A percentile compares a stretch with the other conserved stretches of the same genome.
Evolutionary conservation across 805 yeast genomes (phyloP).

Genomic region (Suhomyces prunicola): DNA sequence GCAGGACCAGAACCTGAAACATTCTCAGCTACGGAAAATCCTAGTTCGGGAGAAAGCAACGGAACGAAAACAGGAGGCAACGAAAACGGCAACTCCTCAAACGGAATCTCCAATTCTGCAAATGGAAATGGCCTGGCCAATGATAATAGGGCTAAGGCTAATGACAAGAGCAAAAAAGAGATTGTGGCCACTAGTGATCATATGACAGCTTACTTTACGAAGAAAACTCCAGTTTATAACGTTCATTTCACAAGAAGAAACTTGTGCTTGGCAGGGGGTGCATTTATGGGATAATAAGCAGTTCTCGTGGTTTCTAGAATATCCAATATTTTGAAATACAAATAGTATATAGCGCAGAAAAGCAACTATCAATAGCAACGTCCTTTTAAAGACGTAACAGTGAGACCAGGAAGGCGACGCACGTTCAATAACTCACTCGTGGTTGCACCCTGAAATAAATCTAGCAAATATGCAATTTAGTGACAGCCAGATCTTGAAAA

Average conservation of each 20-base stretch:
- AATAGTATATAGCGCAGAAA: not conserved
- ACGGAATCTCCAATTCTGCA: conserved; percentile 8
- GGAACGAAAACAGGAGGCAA: not conserved
- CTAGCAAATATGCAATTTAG: not conserved
- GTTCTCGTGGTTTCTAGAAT: not conserved
- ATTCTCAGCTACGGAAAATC: conserved; percentile 26
- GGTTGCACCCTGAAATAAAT: not conserved
- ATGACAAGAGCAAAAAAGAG: conserved; percentile 59
- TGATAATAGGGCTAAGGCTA: conserved; percentile 16
- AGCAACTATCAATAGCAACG: not conserved
- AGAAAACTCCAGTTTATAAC: conserved; percentile 88
- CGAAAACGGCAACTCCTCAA: conserved; percentile 8
- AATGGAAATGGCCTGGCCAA: conserved; percentile 22
- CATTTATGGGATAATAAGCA: conserved; percentile 42
- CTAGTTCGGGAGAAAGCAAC: not conserved
- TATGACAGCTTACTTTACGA: conserved; percentile 90
- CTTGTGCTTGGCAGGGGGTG: conserved; percentile 90
- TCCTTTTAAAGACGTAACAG: not conserved
- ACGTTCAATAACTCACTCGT: not conserved
- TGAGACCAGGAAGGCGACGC: not conserved
- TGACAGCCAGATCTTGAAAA: not conserved
- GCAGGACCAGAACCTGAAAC: conserved; percentile 77
- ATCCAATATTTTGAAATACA: not conserved
- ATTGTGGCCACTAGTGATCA: conserved; percentile 84
- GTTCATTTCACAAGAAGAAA: conserved; percentile 90